phyloP scores from a whole-genome alignment of 768 basidiomycete species.

The Boletellus emodensis region DNA sequence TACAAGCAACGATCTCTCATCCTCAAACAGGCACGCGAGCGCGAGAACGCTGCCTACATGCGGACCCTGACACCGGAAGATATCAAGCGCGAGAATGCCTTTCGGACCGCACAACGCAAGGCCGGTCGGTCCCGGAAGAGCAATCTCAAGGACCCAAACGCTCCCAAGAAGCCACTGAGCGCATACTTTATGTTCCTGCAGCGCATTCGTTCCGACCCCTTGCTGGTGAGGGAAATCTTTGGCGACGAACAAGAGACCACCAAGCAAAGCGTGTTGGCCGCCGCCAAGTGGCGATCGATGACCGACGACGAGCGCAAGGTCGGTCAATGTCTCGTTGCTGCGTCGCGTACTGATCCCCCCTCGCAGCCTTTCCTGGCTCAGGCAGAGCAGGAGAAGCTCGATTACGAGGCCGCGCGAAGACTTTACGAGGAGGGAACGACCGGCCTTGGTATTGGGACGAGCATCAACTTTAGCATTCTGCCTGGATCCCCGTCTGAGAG shows the following conservation, averaged over 20 bases:
- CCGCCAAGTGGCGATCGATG: conserved; percentile 91
- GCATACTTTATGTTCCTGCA: conserved; percentile 96
- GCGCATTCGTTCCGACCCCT: conserved; percentile 75
- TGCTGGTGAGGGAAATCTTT: conserved; percentile 76
- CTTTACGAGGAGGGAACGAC: conserved; percentile 82
- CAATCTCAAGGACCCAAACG: conserved; percentile 96
- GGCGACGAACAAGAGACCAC: conserved; percentile 91
- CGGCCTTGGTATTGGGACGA: conserved; percentile 59
- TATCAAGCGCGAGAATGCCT: conserved; percentile 90
- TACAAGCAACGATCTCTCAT: conserved; percentile 82
- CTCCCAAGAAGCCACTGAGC: conserved; percentile 91
- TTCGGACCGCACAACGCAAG: conserved; percentile 88
- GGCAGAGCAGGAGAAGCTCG: conserved; percentile 93
- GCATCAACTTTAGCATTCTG: conserved; percentile 80
- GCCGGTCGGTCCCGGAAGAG: conserved; percentile 89
- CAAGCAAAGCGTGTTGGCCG: conserved; percentile 90
- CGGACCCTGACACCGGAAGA: conserved; percentile 87
- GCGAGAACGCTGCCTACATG: conserved; percentile 81
- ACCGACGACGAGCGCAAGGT: conserved; percentile 92
- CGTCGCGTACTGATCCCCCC: conserved; percentile 13
- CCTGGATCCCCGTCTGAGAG: conserved; percentile 58
- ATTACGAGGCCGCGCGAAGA: conserved; percentile 82
- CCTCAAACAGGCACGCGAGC: conserved; percentile 81
- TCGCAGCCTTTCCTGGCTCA: conserved; percentile 84
- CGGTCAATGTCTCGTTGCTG: conserved; percentile 19